Percentiles rank a stretch among this genome's conserved stretches.
phyloP scores from a whole-genome alignment of 352 stramenopile genomes.

The Phytophthora capsici region DNA sequence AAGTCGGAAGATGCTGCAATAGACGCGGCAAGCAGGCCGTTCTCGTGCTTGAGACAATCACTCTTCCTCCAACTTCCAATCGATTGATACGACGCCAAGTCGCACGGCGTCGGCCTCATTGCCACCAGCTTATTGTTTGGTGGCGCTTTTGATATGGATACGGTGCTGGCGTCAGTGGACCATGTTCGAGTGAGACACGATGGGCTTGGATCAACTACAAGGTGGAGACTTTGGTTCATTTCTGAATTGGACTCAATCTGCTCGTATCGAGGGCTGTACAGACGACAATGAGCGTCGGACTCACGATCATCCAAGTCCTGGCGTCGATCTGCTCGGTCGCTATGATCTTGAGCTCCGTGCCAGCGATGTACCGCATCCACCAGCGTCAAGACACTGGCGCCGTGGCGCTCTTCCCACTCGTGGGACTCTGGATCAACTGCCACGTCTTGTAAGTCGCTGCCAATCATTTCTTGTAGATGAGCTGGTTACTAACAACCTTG shows the following conservation, averaged over 20 bases:
- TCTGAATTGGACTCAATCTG: constrained; percentile 24
- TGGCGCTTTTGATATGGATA: constrained; percentile 9
- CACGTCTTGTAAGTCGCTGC: constrained; percentile 40
- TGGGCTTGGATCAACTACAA: background rate
- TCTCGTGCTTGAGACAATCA: constrained; percentile 32
- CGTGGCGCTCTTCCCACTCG: constrained; percentile 44
- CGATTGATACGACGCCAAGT: constrained; percentile 31
- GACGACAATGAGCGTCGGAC: constrained; percentile 29
- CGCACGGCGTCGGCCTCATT: constrained; percentile 4
- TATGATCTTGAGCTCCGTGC: constrained; percentile 46
- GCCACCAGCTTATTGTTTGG: constrained; percentile 26
- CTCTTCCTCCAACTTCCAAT: constrained; percentile 24
- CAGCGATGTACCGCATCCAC: constrained; percentile 48
- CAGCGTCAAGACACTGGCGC: constrained; percentile 39
- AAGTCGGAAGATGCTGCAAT: constrained; percentile 27
- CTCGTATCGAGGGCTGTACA: constrained; percentile 2
- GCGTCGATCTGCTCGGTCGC: constrained; percentile 45
- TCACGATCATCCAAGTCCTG: constrained; percentile 42
- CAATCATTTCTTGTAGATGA: constrained; percentile 5
- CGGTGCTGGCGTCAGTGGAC: constrained; percentile 18
- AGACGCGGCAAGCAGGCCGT: constrained; percentile 21
- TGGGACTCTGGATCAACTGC: constrained; percentile 47
- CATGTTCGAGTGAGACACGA: constrained; percentile 14
- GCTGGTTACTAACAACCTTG: constrained; percentile 11
- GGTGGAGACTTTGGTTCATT: constrained; percentile 11